Evolutionary conservation across 2,329 filamentous ascomycete genomes (phyloP), one percentile per base, ranked within the genome.

Genomic region (Penicillium griseofulvum): DNA sequence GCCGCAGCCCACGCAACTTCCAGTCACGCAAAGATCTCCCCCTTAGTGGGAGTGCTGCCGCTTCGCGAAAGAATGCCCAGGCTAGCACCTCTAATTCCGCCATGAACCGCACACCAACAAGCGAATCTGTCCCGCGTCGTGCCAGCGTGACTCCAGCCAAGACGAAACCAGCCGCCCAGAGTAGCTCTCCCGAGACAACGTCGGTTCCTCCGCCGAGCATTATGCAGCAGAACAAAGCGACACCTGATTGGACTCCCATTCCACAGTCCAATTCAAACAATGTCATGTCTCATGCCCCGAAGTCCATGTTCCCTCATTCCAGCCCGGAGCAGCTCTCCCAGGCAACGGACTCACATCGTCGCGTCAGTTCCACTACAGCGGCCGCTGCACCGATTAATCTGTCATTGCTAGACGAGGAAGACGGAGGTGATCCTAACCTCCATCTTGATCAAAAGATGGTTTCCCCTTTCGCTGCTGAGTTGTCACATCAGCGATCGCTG

Each of bases 1-100:
- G 93, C 34, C 85, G 93, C 65, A 97, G 92, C 73, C 93, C 93
- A 4, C 84, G 93, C 36, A 97, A 97, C 74, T 97, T 97, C 73
- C 91, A 96, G 73, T 89, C 91, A 10, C 83, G 93, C 49, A 97
- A 96, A 73, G 93, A 97, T 72, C 88, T 96, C 57, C 91, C 93
- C 2, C 81, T 97, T 44, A 83, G 91, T 51, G 90, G 89, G 16
- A 90, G 88, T 61, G 87, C 87, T 22, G 87, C 87, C 26, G 89
- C 89, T 28, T 82, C 88, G n/a, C 86, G 91, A 38, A 92, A 94
- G 70, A 86, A 86, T 34, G 76, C 87, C 44, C 72, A 74, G 56
- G 69, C 68, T 37, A 68, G 69, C 41, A 62, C 69, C 11, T 65
- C 68, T 5, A 62, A 62, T 33, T 62, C 65, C 17, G 64, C 61